phyloP scores from a whole-genome alignment of 2,329 filamentous ascomycete species.

The Colletotrichum orbiculare region DNA sequence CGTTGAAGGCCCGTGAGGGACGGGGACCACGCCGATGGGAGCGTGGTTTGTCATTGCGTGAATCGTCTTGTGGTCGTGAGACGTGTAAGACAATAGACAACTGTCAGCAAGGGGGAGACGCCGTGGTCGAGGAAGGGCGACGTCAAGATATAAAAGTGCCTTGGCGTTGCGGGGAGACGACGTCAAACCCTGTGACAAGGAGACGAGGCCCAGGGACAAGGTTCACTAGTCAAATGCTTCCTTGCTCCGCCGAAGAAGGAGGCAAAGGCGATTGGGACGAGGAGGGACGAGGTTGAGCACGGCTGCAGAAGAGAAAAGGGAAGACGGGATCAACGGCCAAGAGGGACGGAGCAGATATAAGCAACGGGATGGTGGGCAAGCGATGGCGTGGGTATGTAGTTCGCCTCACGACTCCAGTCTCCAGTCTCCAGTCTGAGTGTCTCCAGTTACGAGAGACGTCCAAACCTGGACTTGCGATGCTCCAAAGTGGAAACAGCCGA shows the following conservation, averaged over 20 bases:
- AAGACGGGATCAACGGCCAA: constrained; percentile 5
- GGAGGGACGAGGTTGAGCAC: constrained; percentile 22
- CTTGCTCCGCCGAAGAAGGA: constrained; percentile 28
- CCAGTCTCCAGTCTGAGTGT: no score
- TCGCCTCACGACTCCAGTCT: constrained; percentile 23
- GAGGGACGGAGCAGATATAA: constrained; percentile 36
- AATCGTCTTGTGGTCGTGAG: no score
- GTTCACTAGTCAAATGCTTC: constrained; percentile 22
- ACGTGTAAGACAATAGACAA: neutral
- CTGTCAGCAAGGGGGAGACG: neutral
- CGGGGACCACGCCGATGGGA: constrained; percentile 63
- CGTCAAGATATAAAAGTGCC: constrained; percentile 13
- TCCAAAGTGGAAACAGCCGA: constrained; percentile 28
- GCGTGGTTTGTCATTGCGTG: constrained; percentile 45
- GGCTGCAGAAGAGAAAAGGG: neutral
- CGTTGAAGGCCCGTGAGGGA: constrained; percentile 63
- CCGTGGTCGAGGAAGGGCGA: constrained; percentile 6
- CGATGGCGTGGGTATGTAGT: constrained; percentile 3
- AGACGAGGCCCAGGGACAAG: constrained; percentile 23
- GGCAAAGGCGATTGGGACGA: constrained; percentile 4
- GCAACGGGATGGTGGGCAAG: constrained; percentile 15
- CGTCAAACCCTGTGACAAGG: constrained; percentile 24
- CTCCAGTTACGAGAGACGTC: no score
- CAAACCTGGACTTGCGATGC: neutral
- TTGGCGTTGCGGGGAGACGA: constrained; percentile 21